Conservation (phyloP, 495 filamentous ascomycete genomes). For the Penicillium lividum region DNA sequence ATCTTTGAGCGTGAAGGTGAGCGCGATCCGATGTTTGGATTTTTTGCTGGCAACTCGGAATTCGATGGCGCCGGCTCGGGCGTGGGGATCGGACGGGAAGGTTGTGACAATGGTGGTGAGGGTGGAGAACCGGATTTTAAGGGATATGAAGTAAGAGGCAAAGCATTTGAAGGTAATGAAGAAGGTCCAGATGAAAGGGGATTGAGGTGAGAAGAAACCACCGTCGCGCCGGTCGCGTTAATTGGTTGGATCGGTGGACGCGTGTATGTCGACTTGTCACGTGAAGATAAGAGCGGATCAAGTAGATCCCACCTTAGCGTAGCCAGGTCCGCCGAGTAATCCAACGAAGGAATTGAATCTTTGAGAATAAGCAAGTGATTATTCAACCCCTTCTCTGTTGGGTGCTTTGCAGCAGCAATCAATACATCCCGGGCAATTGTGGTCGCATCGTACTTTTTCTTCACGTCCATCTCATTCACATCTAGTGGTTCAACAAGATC, state of each 20-base stretch:
- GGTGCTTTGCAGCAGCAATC: slow-evolving; percentile 60
- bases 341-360: slow-evolving; percentile 40
- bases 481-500: slow-evolving; percentile 48
- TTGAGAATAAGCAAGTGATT: slow-evolving; percentile 55
- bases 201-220: neutral
- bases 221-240: neutral
- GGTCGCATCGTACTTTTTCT: slow-evolving; percentile 55
- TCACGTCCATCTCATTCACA: slow-evolving; percentile 39
- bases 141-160: neutral
- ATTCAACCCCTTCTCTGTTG: slow-evolving; percentile 57
- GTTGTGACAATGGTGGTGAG: neutral
- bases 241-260: neutral
- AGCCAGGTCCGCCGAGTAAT: slow-evolving; percentile 51
- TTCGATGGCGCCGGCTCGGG: neutral
- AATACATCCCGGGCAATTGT: slow-evolving; percentile 70
- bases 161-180: neutral
- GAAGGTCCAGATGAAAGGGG: neutral
- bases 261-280: neutral
- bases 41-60: neutral
- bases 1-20: neutral
- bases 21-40: neutral
- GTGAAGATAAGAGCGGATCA: slow-evolving; percentile 33
- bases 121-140: neutral
- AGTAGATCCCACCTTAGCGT: slow-evolving; percentile 70
- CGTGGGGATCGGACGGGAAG: neutral